Conservation (phyloP, 2,329 filamentous ascomycete genomes). For the Paraphoma sp. region DNA sequence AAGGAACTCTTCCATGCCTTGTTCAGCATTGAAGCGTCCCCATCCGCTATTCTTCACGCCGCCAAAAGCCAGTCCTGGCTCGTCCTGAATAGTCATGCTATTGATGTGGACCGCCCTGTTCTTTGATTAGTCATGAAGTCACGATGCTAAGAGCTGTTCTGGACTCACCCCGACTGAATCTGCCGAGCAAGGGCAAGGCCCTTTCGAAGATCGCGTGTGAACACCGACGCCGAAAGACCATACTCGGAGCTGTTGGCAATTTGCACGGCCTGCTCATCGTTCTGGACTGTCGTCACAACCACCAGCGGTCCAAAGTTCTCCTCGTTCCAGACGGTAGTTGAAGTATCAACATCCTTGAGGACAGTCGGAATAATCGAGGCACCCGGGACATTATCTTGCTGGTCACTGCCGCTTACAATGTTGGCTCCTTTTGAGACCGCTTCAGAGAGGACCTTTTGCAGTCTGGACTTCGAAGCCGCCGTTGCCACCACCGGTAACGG, state of each 20-base stretch:
- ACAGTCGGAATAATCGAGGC: background rate
- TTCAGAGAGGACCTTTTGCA: background rate
- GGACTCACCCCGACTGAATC: background rate
- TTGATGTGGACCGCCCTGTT: background rate
- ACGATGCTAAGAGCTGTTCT: background rate
- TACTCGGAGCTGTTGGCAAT: conserved; percentile 9
- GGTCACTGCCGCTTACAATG: background rate
- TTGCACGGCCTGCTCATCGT: conserved; percentile 7
- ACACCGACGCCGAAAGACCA: conserved; percentile 59
- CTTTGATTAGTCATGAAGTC: background rate
- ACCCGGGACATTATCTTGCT: background rate
- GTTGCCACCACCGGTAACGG: no score
- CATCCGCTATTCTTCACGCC: background rate
- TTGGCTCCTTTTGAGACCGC: background rate
- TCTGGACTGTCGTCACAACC: conserved; percentile 4
- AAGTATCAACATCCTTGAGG: background rate
- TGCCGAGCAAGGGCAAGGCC: background rate
- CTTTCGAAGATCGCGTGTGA: conserved; percentile 53
- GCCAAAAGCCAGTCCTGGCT: background rate
- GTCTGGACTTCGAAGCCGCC: background rate
- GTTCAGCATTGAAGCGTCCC: background rate
- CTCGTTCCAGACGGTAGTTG: conserved; percentile 3
- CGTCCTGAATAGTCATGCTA: background rate
- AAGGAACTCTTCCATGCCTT: background rate
- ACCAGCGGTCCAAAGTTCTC: conserved; percentile 12